A percentile compares a stretch with the other conserved stretches of the same genome.
Evolutionary conservation across 148 eudicot species (phyloP).

Genomic region (Rhododendron vialii): DNA sequence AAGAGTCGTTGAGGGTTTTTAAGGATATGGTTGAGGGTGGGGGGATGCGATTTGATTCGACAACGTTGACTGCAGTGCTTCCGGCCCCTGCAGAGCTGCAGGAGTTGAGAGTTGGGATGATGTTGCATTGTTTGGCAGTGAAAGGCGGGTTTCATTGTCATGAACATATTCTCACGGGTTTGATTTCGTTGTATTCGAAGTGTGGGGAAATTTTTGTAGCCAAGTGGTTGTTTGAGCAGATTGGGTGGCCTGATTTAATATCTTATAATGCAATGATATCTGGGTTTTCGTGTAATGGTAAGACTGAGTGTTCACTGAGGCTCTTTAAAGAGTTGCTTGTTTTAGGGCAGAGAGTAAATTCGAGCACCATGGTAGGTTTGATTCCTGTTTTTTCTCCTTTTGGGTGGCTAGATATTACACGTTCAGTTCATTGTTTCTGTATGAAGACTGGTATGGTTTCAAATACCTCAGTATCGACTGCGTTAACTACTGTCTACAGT

Average conservation of each 20-base stretch:
- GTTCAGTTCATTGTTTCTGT: constrained; percentile 51
- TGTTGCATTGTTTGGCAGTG: constrained; percentile 51
- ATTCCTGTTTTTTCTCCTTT: constrained; percentile 62
- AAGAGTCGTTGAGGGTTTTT: constrained; percentile 44
- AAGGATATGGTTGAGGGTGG: constrained; percentile 47
- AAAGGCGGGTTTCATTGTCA: constrained; percentile 51
- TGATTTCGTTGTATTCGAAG: constrained; percentile 67
- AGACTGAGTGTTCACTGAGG: constrained; percentile 37
- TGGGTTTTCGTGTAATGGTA: constrained; percentile 49
- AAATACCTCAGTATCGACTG: constrained; percentile 59
- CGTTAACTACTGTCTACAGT: constrained; percentile 64
- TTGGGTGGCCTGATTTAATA: constrained; percentile 51
- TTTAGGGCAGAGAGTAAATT: constrained; percentile 43
- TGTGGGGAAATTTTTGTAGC: constrained; percentile 55
- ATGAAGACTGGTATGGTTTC: constrained; percentile 42
- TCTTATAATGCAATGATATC: constrained; percentile 81
- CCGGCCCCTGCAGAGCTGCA: constrained; percentile 66
- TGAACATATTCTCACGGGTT: constrained; percentile 55
- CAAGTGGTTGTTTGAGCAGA: constrained; percentile 43
- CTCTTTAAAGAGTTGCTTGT: constrained; percentile 49
- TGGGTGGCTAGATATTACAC: constrained; percentile 44
- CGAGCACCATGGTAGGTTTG: constrained; percentile 66
- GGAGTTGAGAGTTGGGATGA: constrained; percentile 53
- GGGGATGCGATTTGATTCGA: constrained; percentile 40
- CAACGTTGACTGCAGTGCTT: constrained; percentile 59